Evolutionary conservation across 2,329 filamentous ascomycete species (phyloP).

Genomic region (Graphilbum fragrans): DNA sequence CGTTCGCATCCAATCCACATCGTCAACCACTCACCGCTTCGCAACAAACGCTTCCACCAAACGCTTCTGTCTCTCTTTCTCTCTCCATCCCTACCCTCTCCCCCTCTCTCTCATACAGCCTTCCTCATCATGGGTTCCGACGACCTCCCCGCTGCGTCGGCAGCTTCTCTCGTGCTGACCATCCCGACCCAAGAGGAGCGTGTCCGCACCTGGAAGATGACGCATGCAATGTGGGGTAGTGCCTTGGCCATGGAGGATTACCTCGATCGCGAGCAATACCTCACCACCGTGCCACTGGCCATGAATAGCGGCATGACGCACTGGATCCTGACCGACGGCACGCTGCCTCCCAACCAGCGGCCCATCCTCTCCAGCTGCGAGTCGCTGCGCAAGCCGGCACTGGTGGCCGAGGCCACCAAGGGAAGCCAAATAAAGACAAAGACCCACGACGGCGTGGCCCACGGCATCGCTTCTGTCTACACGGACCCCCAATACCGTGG

Average conservation of each 20-base stretch:
- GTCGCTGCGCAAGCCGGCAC: conserved; percentile 45
- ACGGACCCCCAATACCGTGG: conserved; percentile 55
- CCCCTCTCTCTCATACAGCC: conserved; percentile 14
- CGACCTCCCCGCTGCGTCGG: conserved; percentile 20
- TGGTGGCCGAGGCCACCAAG: conserved; percentile 12
- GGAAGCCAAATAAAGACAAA: background rate
- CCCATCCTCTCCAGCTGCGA: conserved; percentile 53
- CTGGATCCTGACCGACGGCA: conserved; percentile 49
- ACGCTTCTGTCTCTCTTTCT: too few species aligned
- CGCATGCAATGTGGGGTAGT: conserved; percentile 45
- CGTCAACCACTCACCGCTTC: background rate
- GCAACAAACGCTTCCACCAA: background rate
- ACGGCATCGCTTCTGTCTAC: conserved; percentile 75
- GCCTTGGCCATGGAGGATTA: conserved; percentile 43
- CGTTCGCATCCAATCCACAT: too few species aligned
- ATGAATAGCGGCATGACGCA: conserved; percentile 44
- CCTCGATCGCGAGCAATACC: conserved; percentile 43
- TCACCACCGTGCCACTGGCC: conserved; percentile 45
- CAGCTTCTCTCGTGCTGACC: conserved; percentile 32
- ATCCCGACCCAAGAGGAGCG: conserved; percentile 46
- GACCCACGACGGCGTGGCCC: conserved; percentile 41
- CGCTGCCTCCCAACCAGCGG: conserved; percentile 25
- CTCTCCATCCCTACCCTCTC: background rate
- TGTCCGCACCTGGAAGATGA: conserved; percentile 39
- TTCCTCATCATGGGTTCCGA: background rate